Evolutionary conservation across 1,139 yeast genomes (phyloP).

Genomic region (Eremothecium gossypii): DNA sequence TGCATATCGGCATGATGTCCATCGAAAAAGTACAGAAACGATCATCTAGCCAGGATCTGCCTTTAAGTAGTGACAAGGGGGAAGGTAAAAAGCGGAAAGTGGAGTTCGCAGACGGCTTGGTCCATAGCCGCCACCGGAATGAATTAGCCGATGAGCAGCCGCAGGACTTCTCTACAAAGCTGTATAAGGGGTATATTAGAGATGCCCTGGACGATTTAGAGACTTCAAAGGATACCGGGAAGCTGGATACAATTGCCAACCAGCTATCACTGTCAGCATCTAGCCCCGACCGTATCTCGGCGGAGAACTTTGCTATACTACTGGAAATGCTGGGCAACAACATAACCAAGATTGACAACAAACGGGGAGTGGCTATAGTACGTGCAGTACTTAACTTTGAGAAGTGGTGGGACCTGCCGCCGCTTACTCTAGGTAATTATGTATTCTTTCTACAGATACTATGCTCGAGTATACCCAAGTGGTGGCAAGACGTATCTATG

Average conservation of each 20-base stretch:
- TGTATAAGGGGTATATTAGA: conserved; percentile 55
- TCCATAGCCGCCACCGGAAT: neutral
- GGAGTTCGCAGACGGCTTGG: conserved; percentile 22
- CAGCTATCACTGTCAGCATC: conserved; percentile 36
- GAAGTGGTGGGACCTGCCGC: conserved; percentile 48
- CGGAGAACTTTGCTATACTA: conserved; percentile 36
- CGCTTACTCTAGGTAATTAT: conserved; percentile 39
- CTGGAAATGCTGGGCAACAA: conserved; percentile 42
- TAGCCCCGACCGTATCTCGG: conserved; percentile 36
- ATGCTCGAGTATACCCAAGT: conserved; percentile 79
- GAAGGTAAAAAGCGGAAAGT: conserved; percentile 25
- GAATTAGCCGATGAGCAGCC: conserved; percentile 7
- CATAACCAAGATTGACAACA: conserved; percentile 41
- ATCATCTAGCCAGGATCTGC: conserved; percentile 2
- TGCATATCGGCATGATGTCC: conserved; percentile 23
- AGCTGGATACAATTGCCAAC: conserved; percentile 38
- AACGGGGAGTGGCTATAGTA: conserved; percentile 37
- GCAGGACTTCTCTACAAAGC: conserved; percentile 32
- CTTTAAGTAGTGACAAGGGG: neutral
- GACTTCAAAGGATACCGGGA: conserved; percentile 35
- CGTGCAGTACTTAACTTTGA: conserved; percentile 42
- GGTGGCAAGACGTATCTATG: conserved; percentile 75
- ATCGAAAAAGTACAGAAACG: conserved; percentile 18
- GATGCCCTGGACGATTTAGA: conserved; percentile 67
- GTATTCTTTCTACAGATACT: conserved; percentile 67